phyloP scores from a whole-genome alignment of 116 monocot genomes.

The Iris pallida region DNA sequence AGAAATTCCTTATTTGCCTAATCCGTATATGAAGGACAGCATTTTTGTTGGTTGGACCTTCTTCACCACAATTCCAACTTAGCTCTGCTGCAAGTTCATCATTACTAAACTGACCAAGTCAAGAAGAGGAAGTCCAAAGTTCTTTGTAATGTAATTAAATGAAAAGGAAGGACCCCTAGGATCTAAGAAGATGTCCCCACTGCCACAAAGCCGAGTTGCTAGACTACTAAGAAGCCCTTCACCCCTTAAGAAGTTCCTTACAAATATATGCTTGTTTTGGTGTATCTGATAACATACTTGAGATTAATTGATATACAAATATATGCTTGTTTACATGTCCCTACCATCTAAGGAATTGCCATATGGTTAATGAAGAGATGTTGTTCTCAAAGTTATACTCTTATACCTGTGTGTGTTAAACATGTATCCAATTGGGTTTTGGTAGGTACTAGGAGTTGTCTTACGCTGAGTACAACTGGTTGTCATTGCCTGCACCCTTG shows the following conservation, averaged over 20 bases:
- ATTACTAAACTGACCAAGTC: slow-evolving; percentile 78
- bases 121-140: slow-evolving; percentile 69
- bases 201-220: slow-evolving; percentile 86
- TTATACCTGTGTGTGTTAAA: too few species aligned
- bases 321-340: too few species aligned
- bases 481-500: too few species aligned
- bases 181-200: slow-evolving; percentile 71
- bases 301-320: too few species aligned
- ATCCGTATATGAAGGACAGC: slow-evolving; percentile 53
- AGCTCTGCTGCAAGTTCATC: slow-evolving; percentile 43
- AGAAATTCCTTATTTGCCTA: slow-evolving; percentile 73
- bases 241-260: slow-evolving; percentile 73
- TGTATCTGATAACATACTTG: too few species aligned
- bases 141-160: slow-evolving; percentile 71
- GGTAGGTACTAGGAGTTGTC: too few species aligned
- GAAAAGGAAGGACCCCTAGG: slow-evolving; percentile 71
- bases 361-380: too few species aligned
- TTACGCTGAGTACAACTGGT: too few species aligned
- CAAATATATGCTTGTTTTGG: too few species aligned
- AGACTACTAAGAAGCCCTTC: slow-evolving; percentile 67
- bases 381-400: too few species aligned
- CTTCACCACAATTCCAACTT: slow-evolving; percentile 90
- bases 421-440: too few species aligned
- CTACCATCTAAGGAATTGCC: too few species aligned
- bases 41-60: slow-evolving; percentile 49